Evolutionary conservation across 169 alveolate species (phyloP).

Genomic region (Eimeria nieschulzi): DNA sequence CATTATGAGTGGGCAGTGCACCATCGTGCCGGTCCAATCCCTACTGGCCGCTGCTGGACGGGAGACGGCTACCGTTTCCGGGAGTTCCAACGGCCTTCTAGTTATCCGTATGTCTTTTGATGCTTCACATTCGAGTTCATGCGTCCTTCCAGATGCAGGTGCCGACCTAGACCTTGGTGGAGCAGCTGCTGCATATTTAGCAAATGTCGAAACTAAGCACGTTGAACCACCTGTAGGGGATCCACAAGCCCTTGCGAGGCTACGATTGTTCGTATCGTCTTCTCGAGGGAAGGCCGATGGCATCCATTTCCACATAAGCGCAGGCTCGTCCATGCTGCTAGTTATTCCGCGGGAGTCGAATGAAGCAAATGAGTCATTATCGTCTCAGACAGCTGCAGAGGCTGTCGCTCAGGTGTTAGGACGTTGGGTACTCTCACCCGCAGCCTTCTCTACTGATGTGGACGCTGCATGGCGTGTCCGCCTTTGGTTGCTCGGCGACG

Average conservation of each 20-base stretch:
- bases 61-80: slow-evolving; percentile 4
- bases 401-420: slow-evolving; percentile 47
- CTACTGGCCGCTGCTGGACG: slow-evolving; percentile 34
- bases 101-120: not conserved
- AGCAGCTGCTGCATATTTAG: not conserved
- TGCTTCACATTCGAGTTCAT: not conserved
- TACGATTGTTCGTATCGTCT: slow-evolving; percentile 28
- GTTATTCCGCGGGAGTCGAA: slow-evolving; percentile 11
- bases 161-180: not conserved
- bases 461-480: not conserved
- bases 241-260: not conserved
- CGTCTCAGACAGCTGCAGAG: slow-evolving; percentile 30
- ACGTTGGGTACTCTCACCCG: slow-evolving; percentile 45
- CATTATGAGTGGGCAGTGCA: not conserved
- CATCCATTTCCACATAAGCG: slow-evolving; percentile 22
- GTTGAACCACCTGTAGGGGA: not conserved
- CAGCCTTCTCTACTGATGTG: not conserved
- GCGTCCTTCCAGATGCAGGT: not conserved
- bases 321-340: slow-evolving; percentile 20
- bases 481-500: slow-evolving; percentile 58
- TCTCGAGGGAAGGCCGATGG: not conserved
- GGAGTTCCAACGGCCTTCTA: slow-evolving; percentile 24
- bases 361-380: not conserved
- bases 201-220: no score
- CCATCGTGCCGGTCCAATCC: slow-evolving; percentile 18